phyloP scores from a whole-genome alignment of 2,329 filamentous ascomycete species.

The Arthrinium puccinioides region DNA sequence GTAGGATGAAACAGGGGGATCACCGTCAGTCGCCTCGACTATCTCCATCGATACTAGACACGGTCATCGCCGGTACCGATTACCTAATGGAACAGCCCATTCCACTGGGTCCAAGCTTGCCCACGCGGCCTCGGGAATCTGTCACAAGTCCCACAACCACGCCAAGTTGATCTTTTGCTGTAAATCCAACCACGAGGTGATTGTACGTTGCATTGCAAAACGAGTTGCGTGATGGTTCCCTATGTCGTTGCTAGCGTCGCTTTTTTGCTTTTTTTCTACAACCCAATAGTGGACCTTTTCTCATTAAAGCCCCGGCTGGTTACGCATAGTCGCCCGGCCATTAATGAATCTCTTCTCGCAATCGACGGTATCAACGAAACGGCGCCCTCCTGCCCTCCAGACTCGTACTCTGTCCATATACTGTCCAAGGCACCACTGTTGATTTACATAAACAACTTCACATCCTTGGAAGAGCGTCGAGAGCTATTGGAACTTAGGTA shows the following conservation, averaged over 20 bases:
- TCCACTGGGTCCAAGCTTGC: no score
- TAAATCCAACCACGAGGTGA: no score
- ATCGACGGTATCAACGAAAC: constrained; percentile 33
- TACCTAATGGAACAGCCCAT: no score
- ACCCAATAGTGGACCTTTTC: constrained; percentile 33
- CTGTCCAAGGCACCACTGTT: constrained; percentile 43
- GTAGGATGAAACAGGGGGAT: no score
- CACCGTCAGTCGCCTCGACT: no score
- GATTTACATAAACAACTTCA: constrained; percentile 45
- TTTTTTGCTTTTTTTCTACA: constrained; percentile 34
- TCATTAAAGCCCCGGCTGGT: constrained; percentile 19
- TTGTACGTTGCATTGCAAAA: no score
- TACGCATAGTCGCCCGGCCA: constrained; percentile 32
- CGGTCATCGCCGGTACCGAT: no score
- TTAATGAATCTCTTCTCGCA: constrained; percentile 45
- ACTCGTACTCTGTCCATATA: constrained; percentile 39
- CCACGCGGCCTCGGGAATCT: no score
- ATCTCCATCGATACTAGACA: no score
- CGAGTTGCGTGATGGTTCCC: no score
- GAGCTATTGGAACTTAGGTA: constrained; percentile 46
- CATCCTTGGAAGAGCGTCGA: constrained; percentile 33
- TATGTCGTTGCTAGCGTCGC: constrained; percentile 35
- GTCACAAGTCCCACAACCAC: no score
- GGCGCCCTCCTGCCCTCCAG: constrained; percentile 24
- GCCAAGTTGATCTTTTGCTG: no score